A percentile compares a stretch with the other conserved stretches of the same genome.
Evolutionary conservation across 805 yeast genomes (phyloP).

Genomic region (Suhomyces vadensis): DNA sequence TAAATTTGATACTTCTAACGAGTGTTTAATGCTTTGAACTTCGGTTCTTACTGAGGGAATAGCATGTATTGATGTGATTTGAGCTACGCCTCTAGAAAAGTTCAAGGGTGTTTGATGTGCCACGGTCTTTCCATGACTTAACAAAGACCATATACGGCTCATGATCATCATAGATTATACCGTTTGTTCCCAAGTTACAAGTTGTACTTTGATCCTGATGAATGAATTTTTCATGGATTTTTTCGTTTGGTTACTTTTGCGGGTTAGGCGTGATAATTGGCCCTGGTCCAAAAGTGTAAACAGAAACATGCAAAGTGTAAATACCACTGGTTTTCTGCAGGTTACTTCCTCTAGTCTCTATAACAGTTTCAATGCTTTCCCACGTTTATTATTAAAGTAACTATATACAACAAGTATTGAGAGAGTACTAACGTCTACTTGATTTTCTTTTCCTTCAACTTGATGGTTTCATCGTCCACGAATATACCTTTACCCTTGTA

Average conservation of each 20-base stretch:
- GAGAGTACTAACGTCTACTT: constrained; percentile 49
- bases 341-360: not conserved
- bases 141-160: constrained; percentile 1
- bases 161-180: not conserved
- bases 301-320: too few species aligned
- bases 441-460: constrained; percentile 88
- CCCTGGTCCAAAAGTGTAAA: too few species aligned
- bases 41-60: constrained; percentile 48
- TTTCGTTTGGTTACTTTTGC: not conserved
- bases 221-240: not conserved
- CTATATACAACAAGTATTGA: constrained; percentile 1
- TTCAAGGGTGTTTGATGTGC: not conserved
- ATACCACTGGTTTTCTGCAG: not conserved
- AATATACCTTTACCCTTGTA: constrained; percentile 98
- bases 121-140: constrained; percentile 4
- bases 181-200: not conserved
- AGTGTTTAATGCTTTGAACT: constrained; percentile 58
- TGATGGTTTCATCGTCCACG: constrained; percentile 87
- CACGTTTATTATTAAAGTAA: not conserved
- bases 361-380: not conserved
- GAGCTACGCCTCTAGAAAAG: constrained; percentile 31
- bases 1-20: constrained; percentile 65
- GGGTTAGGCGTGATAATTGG: too few species aligned
- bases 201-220: not conserved
- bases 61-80: constrained; percentile 51